Evolutionary conservation across 495 filamentous ascomycete genomes (phyloP), one percentile per base, ranked within the genome.

Genomic region (Xylaria castorea): DNA sequence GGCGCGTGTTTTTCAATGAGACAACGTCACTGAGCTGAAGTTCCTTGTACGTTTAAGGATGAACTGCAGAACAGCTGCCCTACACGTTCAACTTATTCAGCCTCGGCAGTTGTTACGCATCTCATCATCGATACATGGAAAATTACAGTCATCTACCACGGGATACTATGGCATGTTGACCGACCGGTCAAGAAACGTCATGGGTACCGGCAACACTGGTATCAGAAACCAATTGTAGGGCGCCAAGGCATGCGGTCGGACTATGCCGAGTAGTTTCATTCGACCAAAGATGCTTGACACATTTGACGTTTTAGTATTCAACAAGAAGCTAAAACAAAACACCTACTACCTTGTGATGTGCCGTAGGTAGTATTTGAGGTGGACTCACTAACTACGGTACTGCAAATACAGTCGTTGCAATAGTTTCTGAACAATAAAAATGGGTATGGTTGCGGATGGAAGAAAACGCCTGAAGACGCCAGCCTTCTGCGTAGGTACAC

Each of bases 201-300:
- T 18, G 69, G 60, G 40, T 71, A 22, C 42, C 25, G 44, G 60
- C 62, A 65, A 46, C 61, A 63, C 20, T 38, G 32, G 11, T 8
- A 20, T 4, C 3, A 36, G 63, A 65, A 38, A 9, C 69, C 69
- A 65, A 65, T 65, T 16, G 61, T 22, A 65, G 34, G 40, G 30
- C n/a, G 69, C 69, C 61, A 71, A 71, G 69, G n/a, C 58, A 61
- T 71, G 61, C 60, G 53, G 69, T 71, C 61, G 69, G 69, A 46
- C 69, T 48, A 51, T 57, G 69, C 53, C 69, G 36, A 55, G 25
- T 57, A 12, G 2, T 63, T 32, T 71, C 46, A 71, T 71, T 71
- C 62, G 69, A 32, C 36, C 36, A 5, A 51, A 44, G 36, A 71
- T 51, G 60, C 60, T 71, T 65, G 69, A 62, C 60, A 70, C 68